phyloP scores from a whole-genome alignment of 2,329 filamentous ascomycete genomes.

The Colletotrichum somersetense region DNA sequence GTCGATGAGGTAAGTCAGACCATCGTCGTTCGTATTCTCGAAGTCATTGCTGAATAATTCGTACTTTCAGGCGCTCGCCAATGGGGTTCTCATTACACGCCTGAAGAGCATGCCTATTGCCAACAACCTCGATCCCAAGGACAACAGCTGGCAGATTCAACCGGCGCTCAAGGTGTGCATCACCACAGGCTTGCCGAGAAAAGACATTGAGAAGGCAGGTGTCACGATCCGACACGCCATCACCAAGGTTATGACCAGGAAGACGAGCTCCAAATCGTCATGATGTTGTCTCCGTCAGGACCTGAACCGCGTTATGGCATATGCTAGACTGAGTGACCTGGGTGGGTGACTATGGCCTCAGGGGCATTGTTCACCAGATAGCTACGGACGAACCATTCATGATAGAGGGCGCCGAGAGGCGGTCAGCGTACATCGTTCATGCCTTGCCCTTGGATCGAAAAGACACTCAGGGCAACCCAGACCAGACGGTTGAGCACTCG shows the following conservation, averaged over 20 bases:
- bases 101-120: slow-evolving; percentile 82
- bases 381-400: background rate
- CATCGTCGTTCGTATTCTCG: background rate
- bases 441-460: background rate
- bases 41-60: background rate
- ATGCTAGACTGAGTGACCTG: slow-evolving; percentile 7
- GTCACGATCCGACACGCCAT: slow-evolving; percentile 90
- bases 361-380: background rate
- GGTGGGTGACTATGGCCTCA: background rate
- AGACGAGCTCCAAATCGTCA: slow-evolving; percentile 58
- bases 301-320: slow-evolving; percentile 42
- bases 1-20: slow-evolving; percentile 86
- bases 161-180: slow-evolving; percentile 93
- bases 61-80: slow-evolving; percentile 76
- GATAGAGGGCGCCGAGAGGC: slow-evolving; percentile 6
- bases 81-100: slow-evolving; percentile 89
- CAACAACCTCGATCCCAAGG: slow-evolving; percentile 73
- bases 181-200: slow-evolving; percentile 88
- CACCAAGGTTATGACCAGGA: slow-evolving; percentile 86
- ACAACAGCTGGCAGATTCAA: slow-evolving; percentile 76
- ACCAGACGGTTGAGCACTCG: background rate
- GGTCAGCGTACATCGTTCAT: background rate
- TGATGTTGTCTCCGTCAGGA: background rate
- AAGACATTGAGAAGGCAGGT: slow-evolving; percentile 96
- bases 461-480: background rate